Conservation (phyloP, 73 alveolate species). For the Symbiodinium natans region DNA sequence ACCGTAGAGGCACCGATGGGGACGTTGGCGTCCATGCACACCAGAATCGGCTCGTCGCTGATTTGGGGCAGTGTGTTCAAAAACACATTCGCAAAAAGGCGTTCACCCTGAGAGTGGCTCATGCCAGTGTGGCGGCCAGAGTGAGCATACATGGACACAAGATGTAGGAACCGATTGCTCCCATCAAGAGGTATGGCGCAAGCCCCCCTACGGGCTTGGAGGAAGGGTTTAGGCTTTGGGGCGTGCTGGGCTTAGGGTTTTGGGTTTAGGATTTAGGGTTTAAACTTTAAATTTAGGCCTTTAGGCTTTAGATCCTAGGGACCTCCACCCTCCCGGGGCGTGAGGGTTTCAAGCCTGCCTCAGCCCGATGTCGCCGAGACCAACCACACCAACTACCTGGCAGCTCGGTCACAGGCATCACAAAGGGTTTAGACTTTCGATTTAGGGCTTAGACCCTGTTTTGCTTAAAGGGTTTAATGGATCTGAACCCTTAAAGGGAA, state of each 20-base stretch:
- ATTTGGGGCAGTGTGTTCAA: not conserved
- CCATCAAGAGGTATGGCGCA: not conserved
- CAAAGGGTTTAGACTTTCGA: not conserved
- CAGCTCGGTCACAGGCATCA: not conserved
- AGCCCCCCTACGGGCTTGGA: not conserved
- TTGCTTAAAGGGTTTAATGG: too few species aligned
- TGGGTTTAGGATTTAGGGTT: too few species aligned
- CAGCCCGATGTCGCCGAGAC: constrained; percentile 84
- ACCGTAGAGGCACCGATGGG: not conserved
- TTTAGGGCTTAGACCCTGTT: too few species aligned
- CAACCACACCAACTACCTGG: constrained; percentile 79
- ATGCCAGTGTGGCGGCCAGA: not conserved
- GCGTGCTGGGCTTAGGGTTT: too few species aligned
- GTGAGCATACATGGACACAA: not conserved
- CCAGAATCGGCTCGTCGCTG: not conserved
- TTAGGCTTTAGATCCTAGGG: too few species aligned
- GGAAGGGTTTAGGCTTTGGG: too few species aligned
- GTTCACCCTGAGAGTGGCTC: not conserved
- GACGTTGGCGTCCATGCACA: not conserved
- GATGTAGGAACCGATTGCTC: not conserved
- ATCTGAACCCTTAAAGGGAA: too few species aligned
- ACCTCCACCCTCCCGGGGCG: too few species aligned
- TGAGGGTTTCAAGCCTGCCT: too few species aligned
- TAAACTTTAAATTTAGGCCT: too few species aligned
- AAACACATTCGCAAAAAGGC: too few species aligned